Percentiles rank a stretch among this genome's conserved stretches.
These are phyloP conservation scores for Thraustotheca clavata DNA, from an alignment of 352 stramenopile genomes.

Conservation along the genomic window DNA sequence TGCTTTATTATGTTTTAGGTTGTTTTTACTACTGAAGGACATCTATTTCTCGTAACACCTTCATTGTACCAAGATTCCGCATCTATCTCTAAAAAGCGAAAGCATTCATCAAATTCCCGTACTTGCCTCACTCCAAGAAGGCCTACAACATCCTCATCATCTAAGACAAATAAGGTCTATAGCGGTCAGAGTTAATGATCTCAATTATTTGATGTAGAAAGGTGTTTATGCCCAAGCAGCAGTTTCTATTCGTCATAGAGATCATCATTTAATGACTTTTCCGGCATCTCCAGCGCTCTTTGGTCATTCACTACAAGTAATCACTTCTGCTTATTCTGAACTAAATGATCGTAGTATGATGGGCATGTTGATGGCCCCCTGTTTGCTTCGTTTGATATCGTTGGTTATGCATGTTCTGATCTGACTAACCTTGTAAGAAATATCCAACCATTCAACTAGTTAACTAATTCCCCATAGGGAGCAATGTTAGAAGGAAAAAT, in stretches of 20 bases:
- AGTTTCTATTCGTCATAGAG: constrained; percentile 45
- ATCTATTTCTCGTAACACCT: constrained; percentile 57
- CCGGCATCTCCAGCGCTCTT: constrained; percentile 61
- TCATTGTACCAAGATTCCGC: constrained; percentile 35
- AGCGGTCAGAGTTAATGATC: constrained; percentile 5
- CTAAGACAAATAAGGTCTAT: not conserved
- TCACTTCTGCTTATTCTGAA: not conserved
- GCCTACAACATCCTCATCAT: constrained; percentile 52
- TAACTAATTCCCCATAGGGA: constrained; percentile 5
- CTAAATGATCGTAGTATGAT: constrained; percentile 17
- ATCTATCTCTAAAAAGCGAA: constrained; percentile 4
- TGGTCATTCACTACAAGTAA: constrained; percentile 26
- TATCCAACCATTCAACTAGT: no score
- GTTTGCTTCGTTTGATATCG: constrained; percentile 30
- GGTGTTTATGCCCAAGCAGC: constrained; percentile 34
- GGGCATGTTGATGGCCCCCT: constrained; percentile 50
- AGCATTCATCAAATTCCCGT: constrained; percentile 1
- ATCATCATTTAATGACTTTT: constrained; percentile 56
- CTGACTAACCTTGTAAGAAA: constrained; percentile 23
- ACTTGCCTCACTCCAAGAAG: constrained; percentile 30
- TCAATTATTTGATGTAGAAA: constrained; percentile 30
- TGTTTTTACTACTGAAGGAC: constrained; percentile 77
- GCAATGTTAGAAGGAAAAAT: constrained; percentile 39
- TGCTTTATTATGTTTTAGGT: constrained; percentile 28
- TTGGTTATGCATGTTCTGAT: constrained; percentile 41